Evolutionary conservation across 2,329 filamentous ascomycete species (phyloP).

Genomic region (Davidsoniella eucalypti): DNA sequence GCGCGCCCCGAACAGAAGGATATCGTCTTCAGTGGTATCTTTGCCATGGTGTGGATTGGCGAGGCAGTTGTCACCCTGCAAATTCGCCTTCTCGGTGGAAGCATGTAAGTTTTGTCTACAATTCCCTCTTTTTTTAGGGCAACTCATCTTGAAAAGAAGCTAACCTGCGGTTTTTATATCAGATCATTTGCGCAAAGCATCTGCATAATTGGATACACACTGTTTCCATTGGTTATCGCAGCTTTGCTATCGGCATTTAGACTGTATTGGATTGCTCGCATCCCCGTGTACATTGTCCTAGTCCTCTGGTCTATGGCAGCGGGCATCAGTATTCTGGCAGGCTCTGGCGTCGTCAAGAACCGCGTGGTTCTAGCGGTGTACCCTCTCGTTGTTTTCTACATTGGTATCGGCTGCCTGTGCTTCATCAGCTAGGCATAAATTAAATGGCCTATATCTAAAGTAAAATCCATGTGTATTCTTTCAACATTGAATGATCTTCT

Average conservation of each 20-base stretch:
- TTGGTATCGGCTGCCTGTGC: slow-evolving; percentile 83
- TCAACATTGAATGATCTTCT: too few relatives aligned
- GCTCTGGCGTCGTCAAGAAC: slow-evolving; percentile 90
- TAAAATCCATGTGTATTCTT: too few relatives aligned
- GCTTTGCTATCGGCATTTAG: slow-evolving; percentile 71
- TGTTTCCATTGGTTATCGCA: slow-evolving; percentile 92
- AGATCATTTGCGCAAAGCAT: slow-evolving; percentile 97
- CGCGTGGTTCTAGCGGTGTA: slow-evolving; percentile 87
- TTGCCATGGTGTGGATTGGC: slow-evolving; percentile 91
- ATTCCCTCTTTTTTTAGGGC: neutral
- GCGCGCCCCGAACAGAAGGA: slow-evolving; percentile 68
- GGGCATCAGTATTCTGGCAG: slow-evolving; percentile 87
- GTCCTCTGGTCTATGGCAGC: slow-evolving; percentile 88
- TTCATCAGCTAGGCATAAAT: slow-evolving; percentile 61
- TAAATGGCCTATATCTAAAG: too few relatives aligned
- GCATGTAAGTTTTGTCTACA: slow-evolving; percentile 54
- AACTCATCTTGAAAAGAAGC: neutral
- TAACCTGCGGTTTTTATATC: slow-evolving; percentile 11
- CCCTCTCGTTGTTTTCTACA: slow-evolving; percentile 86
- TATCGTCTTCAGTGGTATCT: slow-evolving; percentile 86
- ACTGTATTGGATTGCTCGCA: slow-evolving; percentile 63
- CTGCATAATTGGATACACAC: slow-evolving; percentile 94
- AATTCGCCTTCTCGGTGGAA: slow-evolving; percentile 89
- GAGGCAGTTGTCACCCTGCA: slow-evolving; percentile 95
- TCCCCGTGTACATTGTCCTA: slow-evolving; percentile 80